phyloP scores from a whole-genome alignment of 2,329 filamentous ascomycete species.

The Pestalotiopsis fici region DNA sequence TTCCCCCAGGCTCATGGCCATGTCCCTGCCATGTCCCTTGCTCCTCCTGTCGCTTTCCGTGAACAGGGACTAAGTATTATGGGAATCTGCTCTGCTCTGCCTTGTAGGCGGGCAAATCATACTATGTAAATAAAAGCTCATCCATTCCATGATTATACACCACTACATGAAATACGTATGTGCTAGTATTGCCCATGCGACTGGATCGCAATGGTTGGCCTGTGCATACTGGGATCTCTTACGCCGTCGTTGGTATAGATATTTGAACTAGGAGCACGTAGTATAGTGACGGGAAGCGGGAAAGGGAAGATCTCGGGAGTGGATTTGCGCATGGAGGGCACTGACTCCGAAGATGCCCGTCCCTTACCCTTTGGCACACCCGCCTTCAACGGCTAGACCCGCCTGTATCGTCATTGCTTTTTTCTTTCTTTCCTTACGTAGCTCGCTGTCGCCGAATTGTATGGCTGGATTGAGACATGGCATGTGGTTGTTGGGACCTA shows the following conservation, averaged over 20 bases:
- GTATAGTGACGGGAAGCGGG: background rate
- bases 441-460: background rate
- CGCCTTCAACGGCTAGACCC: background rate
- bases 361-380: background rate
- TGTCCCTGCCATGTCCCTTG: background rate
- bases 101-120: background rate
- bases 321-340: background rate
- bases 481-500: background rate
- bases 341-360: conserved; percentile 3
- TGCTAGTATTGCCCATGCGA: too few species aligned
- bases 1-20: background rate
- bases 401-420: conserved; percentile 2
- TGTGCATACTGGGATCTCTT: background rate
- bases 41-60: background rate
- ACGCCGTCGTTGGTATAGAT: background rate
- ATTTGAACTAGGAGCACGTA: background rate
- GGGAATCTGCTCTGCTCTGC: background rate
- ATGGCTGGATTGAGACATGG: background rate
- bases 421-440: background rate
- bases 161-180: too few species aligned
- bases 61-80: background rate
- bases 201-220: background rate
- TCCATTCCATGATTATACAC: too few species aligned
- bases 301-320: conserved; percentile 1
- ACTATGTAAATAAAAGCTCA: too few species aligned